A percentile compares a stretch with the other conserved stretches of the same genome.
Conservation (phyloP, 2,329 filamentous ascomycete genomes). For the Paecilomyces dactylethromorphus region DNA sequence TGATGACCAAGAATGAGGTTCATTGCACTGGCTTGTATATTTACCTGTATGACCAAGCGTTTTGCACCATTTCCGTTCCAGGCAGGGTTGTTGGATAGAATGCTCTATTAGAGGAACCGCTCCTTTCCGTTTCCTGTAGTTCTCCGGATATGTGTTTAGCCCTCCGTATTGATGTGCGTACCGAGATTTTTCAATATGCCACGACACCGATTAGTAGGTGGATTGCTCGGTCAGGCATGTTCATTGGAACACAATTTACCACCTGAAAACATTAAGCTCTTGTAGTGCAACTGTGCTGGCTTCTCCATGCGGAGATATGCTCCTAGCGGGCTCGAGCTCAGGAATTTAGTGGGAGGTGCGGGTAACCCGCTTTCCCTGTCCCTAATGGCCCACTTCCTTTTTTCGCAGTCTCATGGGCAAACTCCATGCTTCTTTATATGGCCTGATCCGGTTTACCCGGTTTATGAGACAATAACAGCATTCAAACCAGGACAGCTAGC, state of each 20-base stretch:
- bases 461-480: constrained; percentile 6
- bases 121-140: too few relatives aligned
- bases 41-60: background rate
- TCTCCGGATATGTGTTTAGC: background rate
- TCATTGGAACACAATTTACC: background rate
- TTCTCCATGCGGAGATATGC: background rate
- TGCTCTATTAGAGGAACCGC: too few relatives aligned
- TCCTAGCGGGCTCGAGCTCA: background rate
- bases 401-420: background rate
- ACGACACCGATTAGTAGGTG: background rate
- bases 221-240: background rate
- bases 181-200: background rate
- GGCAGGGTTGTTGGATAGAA: background rate
- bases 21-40: background rate
- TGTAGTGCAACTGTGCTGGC: background rate
- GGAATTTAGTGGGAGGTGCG: background rate
- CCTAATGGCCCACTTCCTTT: background rate
- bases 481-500: constrained; percentile 25
- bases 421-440: background rate
- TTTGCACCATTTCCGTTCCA: background rate
- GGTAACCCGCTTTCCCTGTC: background rate
- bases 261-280: background rate
- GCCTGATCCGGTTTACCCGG: background rate
- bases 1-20: background rate
- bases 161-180: background rate